Percentiles rank a stretch among this genome's conserved stretches.
Conservation (phyloP, 2,329 filamentous ascomycete genomes). For the Pseudonectria buxi region DNA sequence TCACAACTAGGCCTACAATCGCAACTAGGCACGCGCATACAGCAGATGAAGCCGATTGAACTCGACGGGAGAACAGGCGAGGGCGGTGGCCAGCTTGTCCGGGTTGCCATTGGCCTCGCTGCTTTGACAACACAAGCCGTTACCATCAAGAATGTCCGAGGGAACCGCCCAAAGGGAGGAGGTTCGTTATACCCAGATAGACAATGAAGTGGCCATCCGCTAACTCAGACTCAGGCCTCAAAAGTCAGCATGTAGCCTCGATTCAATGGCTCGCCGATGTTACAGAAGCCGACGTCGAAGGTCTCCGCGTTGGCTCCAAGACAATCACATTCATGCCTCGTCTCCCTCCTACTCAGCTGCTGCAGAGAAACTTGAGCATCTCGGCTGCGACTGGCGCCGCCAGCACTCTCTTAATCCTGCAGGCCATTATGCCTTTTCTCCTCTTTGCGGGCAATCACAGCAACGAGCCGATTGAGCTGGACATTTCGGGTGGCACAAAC, state of each 20-base stretch:
- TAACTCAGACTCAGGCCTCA: slow-evolving; percentile 41
- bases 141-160: slow-evolving; percentile 47
- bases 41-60: slow-evolving; percentile 33
- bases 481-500: slow-evolving; percentile 54
- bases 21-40: too few relatives aligned
- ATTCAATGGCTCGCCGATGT: slow-evolving; percentile 47
- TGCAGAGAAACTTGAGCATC: slow-evolving; percentile 41
- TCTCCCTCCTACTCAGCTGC: slow-evolving; percentile 31
- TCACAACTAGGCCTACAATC: too few relatives aligned
- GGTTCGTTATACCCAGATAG: slow-evolving; percentile 15
- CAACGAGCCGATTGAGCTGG: slow-evolving; percentile 39
- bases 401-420: slow-evolving; percentile 51
- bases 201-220: neutral
- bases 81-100: slow-evolving; percentile 55
- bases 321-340: slow-evolving; percentile 42
- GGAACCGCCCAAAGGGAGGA: slow-evolving; percentile 34
- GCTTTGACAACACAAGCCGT: slow-evolving; percentile 49
- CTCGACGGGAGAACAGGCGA: slow-evolving; percentile 53
- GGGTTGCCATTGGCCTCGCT: slow-evolving; percentile 49
- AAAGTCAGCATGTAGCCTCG: slow-evolving; percentile 52
- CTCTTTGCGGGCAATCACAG: slow-evolving; percentile 43
- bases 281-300: slow-evolving; percentile 44
- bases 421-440: slow-evolving; percentile 53
- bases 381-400: slow-evolving; percentile 43
- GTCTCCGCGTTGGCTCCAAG: slow-evolving; percentile 44